Base-by-base conservation (phyloP, 768 basidiomycete species). In the Mycena sanguinolenta region DNA sequence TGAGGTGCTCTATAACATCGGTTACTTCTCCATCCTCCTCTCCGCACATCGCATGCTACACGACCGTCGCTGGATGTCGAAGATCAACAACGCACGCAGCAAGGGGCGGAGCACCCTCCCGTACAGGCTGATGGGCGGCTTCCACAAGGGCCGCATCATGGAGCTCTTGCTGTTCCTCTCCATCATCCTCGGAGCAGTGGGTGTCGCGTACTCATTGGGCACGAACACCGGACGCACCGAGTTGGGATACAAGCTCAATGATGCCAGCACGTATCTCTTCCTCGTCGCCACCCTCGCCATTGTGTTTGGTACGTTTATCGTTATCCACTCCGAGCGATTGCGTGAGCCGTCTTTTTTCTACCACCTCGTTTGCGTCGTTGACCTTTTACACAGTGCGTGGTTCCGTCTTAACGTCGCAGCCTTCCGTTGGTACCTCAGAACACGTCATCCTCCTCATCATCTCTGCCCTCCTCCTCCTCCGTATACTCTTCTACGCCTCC, bases 11-110 rank as follows among this genome's bases (percentile, higher is more conserved):
- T 72, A 72, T n/a, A 72, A 72, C 66, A 16, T 72, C 58, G 66
- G 66, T 57, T 72, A 64, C 62, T 72, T 72, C 63, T 72, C 71
- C 44, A 21, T 72, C 62, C 71, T 72, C 58, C 58, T 72, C 65
- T 72, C 71, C 32, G 71, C 66, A 17, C 27, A 72, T 34, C 71
- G 71, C 58, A 66, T 72, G 28, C 60, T 72, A 52, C 49, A 68
- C 30, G 66, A 68, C 62, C 71, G 71, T 4, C 71, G 66, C 23
- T 53, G 66, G 19, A 44, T 72, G 19, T 57, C 71, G 25, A 64
- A 65, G 44, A 59, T 68, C 50, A 19, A 59, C 38, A 16, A 23
- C 23, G 65, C 59, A 14, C 58, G 63, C 50, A 21, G 49, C n/a
- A 65, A 60, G 27, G 34, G 46, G 3, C 36, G 54, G 6, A 44